Evolutionary conservation across 2,329 filamentous ascomycete species (phyloP), one percentile per base, ranked within the genome.

Genomic region (Uncinocarpus reesii): DNA sequence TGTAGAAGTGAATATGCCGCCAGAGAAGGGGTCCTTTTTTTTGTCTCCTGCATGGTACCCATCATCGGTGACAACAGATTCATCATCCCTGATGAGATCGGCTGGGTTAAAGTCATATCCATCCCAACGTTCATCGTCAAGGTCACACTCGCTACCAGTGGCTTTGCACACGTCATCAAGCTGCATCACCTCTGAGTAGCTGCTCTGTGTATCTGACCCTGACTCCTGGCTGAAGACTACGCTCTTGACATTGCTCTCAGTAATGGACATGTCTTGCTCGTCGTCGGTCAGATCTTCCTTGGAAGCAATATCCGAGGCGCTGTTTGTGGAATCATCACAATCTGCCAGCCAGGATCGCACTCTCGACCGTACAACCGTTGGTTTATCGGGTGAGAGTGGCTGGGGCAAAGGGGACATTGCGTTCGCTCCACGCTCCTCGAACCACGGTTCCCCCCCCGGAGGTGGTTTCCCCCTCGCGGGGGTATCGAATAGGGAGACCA

Each of bases 401-500:
- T 24, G 36, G 36, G 15, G 15, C 11, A 23, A 24, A 41, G 37
- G 26, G 37, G 20, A 24, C 20, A 7, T 26, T 24, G 20, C 20
- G 2, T 41, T 26, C 6, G 15, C 31, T 32, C 15, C 31, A 32
- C 15, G 31, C 31, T 32, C 31, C 13, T 37, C n/a, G 43, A 38
- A 20, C 32, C 34, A 28, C 11, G 32, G 36, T 28, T 29, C 21
- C 32, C 13, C 31, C 20, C 21, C 18, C 10, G 21, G 32, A 11
- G 26, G 36, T 29, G 32, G n/a, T 38, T 36, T n/a, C 15, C 6
- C 16, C 13, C 34, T 36, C 13, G 34, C 34, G 6, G 13, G 15
- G 21, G 42, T 44, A 16, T 44, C 16, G 16, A 44, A 44, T 15
- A 44, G 42, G 4, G 42, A 44, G 42, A 44, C 28, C 28, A 44